A percentile compares a stretch with the other conserved stretches of the same genome.
phyloP scores from a whole-genome alignment of 768 basidiomycete species.

The Xerocomus brunneocitrinus region DNA sequence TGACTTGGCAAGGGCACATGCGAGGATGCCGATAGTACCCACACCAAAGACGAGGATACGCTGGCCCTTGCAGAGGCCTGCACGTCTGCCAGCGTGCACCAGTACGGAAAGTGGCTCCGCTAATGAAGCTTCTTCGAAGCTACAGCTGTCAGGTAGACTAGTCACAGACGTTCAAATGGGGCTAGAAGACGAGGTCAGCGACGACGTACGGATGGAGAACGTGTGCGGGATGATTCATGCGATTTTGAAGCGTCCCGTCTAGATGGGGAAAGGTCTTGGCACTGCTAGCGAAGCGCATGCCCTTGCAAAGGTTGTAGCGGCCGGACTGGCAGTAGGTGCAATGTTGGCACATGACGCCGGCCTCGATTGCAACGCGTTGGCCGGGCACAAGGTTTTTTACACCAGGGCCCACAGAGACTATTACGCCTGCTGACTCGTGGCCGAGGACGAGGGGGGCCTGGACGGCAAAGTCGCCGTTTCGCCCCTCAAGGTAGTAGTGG shows the following conservation, averaged over 20 bases:
- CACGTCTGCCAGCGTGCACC: conserved; percentile 56
- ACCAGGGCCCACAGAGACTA: conserved; percentile 78
- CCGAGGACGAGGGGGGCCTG: conserved; percentile 86
- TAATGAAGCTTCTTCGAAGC: conserved; percentile 79
- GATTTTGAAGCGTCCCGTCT: conserved; percentile 85
- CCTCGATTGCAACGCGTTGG: conserved; percentile 90
- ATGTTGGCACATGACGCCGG: conserved; percentile 80
- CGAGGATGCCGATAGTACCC: conserved; percentile 90
- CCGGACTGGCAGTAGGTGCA: conserved; percentile 69
- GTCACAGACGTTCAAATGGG: conserved; percentile 8
- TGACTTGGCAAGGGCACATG: conserved; percentile 72
- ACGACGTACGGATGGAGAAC: conserved; percentile 79
- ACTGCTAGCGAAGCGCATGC: conserved; percentile 83
- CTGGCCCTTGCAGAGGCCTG: conserved; percentile 45
- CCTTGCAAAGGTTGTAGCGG: conserved; percentile 90
- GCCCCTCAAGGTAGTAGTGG: conserved; percentile 85
- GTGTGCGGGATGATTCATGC: conserved; percentile 85
- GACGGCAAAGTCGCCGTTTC: conserved; percentile 90
- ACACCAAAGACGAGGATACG: conserved; percentile 86
- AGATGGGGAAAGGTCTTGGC: conserved; percentile 91
- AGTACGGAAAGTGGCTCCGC: conserved; percentile 95
- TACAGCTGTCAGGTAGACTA: conserved; percentile 71
- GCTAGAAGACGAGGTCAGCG: background rate
- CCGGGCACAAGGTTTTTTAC: conserved; percentile 63
- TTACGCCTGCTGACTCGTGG: conserved; percentile 86